A percentile compares a stretch with the other conserved stretches of the same genome.
Conservation (phyloP, 257 asterid species). For the Solanum arcanum region DNA sequence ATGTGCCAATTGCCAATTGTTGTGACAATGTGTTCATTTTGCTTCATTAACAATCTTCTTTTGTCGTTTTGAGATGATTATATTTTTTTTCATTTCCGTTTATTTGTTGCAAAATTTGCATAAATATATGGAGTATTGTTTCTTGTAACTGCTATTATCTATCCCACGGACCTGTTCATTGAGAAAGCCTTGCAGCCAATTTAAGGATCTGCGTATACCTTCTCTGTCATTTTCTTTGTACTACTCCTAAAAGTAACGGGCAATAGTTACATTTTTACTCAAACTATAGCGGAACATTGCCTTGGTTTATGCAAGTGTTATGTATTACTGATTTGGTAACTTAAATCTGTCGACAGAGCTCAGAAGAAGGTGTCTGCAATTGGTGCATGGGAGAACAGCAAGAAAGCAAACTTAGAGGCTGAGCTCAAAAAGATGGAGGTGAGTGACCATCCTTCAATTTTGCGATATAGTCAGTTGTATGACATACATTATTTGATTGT, state of each 20-base stretch:
- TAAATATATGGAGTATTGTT: not conserved
- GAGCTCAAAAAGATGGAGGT: conserved; percentile 88
- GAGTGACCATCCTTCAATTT: not conserved
- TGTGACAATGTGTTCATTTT: not conserved
- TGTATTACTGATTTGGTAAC: not conserved
- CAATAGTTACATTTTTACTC: not conserved
- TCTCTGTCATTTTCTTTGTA: not conserved
- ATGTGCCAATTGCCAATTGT: not conserved
- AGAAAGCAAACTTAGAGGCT: conserved; percentile 80
- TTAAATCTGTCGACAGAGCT: conserved; percentile 37
- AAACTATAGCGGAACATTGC: not conserved
- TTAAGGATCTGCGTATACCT: not conserved
- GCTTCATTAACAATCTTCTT: not conserved
- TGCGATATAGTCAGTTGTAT: not conserved
- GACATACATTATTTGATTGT: not conserved
- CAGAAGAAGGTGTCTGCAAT: conserved; percentile 59
- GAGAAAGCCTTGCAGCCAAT: not conserved
- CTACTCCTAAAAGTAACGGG: not conserved
- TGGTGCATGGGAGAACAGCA: conserved; percentile 88
- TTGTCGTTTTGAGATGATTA: not conserved
- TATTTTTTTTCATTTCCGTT: too few species aligned
- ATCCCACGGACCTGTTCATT: not conserved
- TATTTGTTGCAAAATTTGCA: not conserved
- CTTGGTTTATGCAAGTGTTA: not conserved
- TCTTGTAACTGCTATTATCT: not conserved